Base-by-base conservation (phyloP, 2,329 filamentous ascomycete genomes). In the Aureobasidium mangrovei region DNA sequence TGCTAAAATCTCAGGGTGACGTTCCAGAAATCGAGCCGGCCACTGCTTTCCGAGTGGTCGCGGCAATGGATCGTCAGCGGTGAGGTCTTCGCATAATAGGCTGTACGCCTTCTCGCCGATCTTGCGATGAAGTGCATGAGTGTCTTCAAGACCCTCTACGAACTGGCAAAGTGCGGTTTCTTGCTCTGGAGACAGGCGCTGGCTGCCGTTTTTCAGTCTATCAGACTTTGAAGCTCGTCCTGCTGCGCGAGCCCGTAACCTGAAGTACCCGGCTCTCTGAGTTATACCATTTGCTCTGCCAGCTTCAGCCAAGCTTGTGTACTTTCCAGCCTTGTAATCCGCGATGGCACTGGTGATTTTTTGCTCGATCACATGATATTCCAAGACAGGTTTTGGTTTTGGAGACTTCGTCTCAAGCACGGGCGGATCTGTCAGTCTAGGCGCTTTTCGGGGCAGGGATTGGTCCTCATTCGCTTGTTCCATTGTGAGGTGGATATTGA, bases 11-110 rank as follows among this genome's bases (percentile, higher is more conserved):
- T 38, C 38, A 41, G 47, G 47, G 24, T 51, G 38, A 33, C 47
- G 47, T 51, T 51, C 47, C 47, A 51, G 18, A 35, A 51, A 51
- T 27, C 47, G 47, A 33, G 47, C 38, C 4, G 47, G 47, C 47
- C 47, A 51, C 35, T 51, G 47, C 18, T 51, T 51, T 4, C 47
- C 47, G 31, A 51, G 47, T 6, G 47, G 47, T 27, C 18, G 29
- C 4, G 47, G 47, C 24, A 35, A 29, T 5, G 47, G 8, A 28
- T 51, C 47, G 7, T 51, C 47, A 33, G 47, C 38, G n/a, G 47
- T 32, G 27, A 51, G 47, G 29, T 42, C 31, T 28, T 51, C 47
- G 12, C 47, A 51, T 10, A 51, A 51, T 38, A 51, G 41, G 29
- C 47, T 51, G 38, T 51, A 51, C 9, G 47, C 47, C 24, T 51